Conservation (phyloP, 179 eudicot genomes). For the Heliamphora pulchella region DNA sequence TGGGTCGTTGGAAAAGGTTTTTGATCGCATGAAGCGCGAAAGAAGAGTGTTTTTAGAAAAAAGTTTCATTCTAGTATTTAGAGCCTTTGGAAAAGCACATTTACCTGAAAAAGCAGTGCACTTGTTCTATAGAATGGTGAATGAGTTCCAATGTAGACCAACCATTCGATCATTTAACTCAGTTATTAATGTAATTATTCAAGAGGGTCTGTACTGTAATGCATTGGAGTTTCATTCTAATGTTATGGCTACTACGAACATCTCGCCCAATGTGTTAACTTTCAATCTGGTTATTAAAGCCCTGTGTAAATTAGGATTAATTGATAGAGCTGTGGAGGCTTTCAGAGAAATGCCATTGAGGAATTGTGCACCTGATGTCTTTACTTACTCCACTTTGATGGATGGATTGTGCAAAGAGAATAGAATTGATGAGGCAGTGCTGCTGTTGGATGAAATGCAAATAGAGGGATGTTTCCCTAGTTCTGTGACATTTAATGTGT, state of each 20-base stretch:
- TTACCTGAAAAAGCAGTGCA: slow-evolving; percentile 49
- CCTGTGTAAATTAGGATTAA: slow-evolving; percentile 32
- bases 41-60: slow-evolving; percentile 50
- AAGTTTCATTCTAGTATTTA: slow-evolving; percentile 56
- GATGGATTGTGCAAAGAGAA: slow-evolving; percentile 77
- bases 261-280: slow-evolving; percentile 37
- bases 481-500: slow-evolving; percentile 56
- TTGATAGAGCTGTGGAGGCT: slow-evolving; percentile 56
- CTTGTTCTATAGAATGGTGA: slow-evolving; percentile 64
- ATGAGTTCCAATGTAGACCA: slow-evolving; percentile 49
- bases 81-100: slow-evolving; percentile 64
- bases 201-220: slow-evolving; percentile 32
- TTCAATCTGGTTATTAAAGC: slow-evolving; percentile 39
- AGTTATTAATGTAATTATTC: slow-evolving; percentile 58
- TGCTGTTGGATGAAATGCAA: slow-evolving; percentile 94
- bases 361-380: slow-evolving; percentile 60
- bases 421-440: slow-evolving; percentile 75
- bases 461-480: slow-evolving; percentile 75
- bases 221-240: slow-evolving; percentile 53
- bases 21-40: slow-evolving; percentile 66
- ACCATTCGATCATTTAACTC: slow-evolving; percentile 79
- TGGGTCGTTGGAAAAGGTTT: slow-evolving; percentile 45
- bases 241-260: slow-evolving; percentile 8
- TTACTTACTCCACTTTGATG: slow-evolving; percentile 84
- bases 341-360: slow-evolving; percentile 60